Percentiles rank a stretch among this genome's conserved stretches.
Conservation (phyloP, 345 rosid genomes). For the Pseudoturritis turrita region DNA sequence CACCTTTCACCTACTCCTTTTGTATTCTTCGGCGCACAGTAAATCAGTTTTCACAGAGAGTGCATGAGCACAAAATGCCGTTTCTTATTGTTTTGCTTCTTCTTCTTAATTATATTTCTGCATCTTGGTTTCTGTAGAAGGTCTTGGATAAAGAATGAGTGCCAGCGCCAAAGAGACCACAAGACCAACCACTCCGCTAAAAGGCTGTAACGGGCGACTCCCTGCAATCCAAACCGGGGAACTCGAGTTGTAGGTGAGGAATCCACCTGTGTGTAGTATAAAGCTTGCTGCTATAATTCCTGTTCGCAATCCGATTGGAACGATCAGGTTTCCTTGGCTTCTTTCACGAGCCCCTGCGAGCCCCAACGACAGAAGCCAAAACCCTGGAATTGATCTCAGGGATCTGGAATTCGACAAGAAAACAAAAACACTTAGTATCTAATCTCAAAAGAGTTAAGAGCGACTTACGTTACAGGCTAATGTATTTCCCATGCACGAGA, state of each 20-base stretch:
- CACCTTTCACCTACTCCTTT: not conserved
- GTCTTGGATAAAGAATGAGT: conserved; percentile 53
- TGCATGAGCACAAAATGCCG: not conserved
- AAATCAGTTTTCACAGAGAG: not conserved
- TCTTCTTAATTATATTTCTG: not conserved
- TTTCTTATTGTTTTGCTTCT: conserved; percentile 1
- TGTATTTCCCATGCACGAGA: not conserved
- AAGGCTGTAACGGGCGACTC: conserved; percentile 66
- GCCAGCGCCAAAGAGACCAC: conserved; percentile 52
- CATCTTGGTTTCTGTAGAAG: conserved; percentile 22
- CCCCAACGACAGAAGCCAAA: conserved; percentile 72
- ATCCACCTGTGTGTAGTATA: conserved; percentile 59
- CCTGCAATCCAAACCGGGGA: conserved; percentile 64
- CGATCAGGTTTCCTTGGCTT: conserved; percentile 54
- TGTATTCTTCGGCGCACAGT: not conserved
- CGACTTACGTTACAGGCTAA: not conserved
- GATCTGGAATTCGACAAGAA: conserved; percentile 47
- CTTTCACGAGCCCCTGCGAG: conserved; percentile 61
- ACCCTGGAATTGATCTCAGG: conserved; percentile 61
- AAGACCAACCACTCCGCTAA: conserved; percentile 74
- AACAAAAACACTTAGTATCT: not conserved
- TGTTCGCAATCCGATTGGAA: conserved; percentile 66
- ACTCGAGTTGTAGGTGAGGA: conserved; percentile 40
- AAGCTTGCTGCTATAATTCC: conserved; percentile 68
- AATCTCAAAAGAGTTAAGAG: not conserved